Percentiles rank a stretch among this genome's conserved stretches.
Conservation (phyloP, 2,329 filamentous ascomycete species). For the Aspergillaceae sp. region DNA sequence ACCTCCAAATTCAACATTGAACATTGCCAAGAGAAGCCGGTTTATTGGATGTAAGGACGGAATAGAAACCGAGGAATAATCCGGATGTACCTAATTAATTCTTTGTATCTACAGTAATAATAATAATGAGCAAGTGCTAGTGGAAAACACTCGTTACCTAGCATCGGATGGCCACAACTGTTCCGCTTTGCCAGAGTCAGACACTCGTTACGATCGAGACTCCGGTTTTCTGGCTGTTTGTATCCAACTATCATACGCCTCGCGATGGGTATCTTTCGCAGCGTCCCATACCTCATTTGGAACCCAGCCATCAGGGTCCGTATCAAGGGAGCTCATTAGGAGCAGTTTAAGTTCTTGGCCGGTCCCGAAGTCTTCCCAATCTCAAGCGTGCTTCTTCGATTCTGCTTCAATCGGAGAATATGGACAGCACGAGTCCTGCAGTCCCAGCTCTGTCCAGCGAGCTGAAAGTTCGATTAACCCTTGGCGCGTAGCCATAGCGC, state of each 20-base stretch:
- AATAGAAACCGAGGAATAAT: no score
- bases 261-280: slow-evolving; percentile 13
- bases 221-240: slow-evolving; percentile 5
- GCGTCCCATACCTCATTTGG: slow-evolving; percentile 16
- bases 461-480: not conserved
- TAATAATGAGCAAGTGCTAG: no score
- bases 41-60: no score
- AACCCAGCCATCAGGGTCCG: slow-evolving; percentile 17
- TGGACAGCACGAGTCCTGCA: not conserved
- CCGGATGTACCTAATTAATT: no score
- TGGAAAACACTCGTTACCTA: slow-evolving; percentile 2
- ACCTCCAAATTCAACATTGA: no score
- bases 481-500: not conserved
- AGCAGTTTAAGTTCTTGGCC: slow-evolving; percentile 12
- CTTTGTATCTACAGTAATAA: no score
- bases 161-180: slow-evolving; percentile 8
- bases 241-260: slow-evolving; percentile 16
- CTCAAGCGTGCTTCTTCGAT: not conserved
- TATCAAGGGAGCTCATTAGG: slow-evolving; percentile 11
- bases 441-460: not conserved
- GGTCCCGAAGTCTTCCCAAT: not conserved
- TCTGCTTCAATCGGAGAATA: not conserved
- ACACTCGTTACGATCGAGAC: not conserved
- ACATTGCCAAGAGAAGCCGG: no score
- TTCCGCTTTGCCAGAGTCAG: slow-evolving; percentile 7